Percentiles rank a stretch among this genome's conserved stretches.
Conservation (phyloP, 352 stramenopile genomes). For the Pythium phragmitis region DNA sequence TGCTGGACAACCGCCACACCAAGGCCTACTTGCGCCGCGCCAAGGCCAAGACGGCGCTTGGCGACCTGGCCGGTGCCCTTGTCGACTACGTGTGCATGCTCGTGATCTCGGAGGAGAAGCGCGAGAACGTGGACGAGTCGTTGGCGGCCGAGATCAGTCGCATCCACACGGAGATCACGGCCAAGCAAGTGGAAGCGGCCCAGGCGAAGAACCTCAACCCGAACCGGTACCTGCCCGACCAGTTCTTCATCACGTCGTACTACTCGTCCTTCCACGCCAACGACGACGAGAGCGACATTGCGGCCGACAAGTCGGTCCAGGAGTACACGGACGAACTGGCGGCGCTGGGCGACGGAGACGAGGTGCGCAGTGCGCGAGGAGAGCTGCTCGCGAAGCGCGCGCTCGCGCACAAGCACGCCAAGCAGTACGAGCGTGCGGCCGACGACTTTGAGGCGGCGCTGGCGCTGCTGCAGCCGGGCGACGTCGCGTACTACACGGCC, state of each 20-base stretch:
- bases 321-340: constrained; percentile 60
- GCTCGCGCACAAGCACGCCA: constrained; percentile 62
- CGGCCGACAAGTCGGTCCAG: constrained; percentile 48
- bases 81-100: constrained; percentile 82
- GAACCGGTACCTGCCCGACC: constrained; percentile 62
- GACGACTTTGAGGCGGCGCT: constrained; percentile 60
- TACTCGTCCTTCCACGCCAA: constrained; percentile 83
- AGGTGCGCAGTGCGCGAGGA: constrained; percentile 35
- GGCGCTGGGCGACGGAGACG: constrained; percentile 33
- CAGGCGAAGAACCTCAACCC: constrained; percentile 62
- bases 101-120: constrained; percentile 77
- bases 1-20: constrained; percentile 66
- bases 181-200: constrained; percentile 59
- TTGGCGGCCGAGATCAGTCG: constrained; percentile 71
- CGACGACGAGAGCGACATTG: constrained; percentile 73
- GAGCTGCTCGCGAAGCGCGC: constrained; percentile 63
- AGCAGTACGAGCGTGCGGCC: constrained; percentile 62
- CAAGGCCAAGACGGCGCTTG: constrained; percentile 53
- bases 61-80: constrained; percentile 56
- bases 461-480: constrained; percentile 41
- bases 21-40: constrained; percentile 81
- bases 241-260: constrained; percentile 86
- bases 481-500: constrained; percentile 68
- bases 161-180: constrained; percentile 72
- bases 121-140: constrained; percentile 69